Evolutionary conservation across 352 stramenopile genomes (phyloP).

Genomic region (Pythium aristosporum): DNA sequence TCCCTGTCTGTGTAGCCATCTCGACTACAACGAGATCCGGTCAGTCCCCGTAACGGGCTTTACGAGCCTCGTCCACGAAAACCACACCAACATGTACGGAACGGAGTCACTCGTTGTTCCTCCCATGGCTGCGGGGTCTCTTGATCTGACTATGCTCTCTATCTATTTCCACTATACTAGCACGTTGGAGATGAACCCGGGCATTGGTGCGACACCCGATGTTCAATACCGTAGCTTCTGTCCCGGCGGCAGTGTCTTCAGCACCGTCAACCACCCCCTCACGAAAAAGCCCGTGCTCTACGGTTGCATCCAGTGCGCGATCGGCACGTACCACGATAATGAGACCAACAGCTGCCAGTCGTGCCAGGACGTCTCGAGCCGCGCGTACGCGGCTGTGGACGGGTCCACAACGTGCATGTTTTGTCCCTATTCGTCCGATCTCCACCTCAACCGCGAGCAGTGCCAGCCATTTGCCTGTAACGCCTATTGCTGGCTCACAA

Average conservation of each 20-base stretch:
- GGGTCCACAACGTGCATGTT: constrained; percentile 53
- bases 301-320: constrained; percentile 63
- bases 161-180: constrained; percentile 19
- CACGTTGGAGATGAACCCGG: constrained; percentile 50
- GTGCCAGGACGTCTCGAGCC: constrained; percentile 43
- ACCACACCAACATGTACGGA: constrained; percentile 50
- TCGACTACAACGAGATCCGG: constrained; percentile 59
- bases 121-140: neutral
- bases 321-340: constrained; percentile 59
- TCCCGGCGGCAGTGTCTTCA: constrained; percentile 57
- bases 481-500: constrained; percentile 60
- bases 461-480: constrained; percentile 58
- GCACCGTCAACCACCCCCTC: constrained; percentile 30
- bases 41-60: constrained; percentile 62
- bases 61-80: constrained; percentile 37
- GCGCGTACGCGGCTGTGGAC: constrained; percentile 53
- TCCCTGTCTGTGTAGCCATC: constrained; percentile 31
- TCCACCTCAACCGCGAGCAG: constrained; percentile 32
- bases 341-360: constrained; percentile 36
- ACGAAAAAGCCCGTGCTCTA: constrained; percentile 33
- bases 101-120: neutral
- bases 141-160: neutral
- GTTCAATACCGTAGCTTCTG: constrained; percentile 40
- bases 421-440: constrained; percentile 62
- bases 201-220: constrained; percentile 39